Evolutionary conservation across 148 eudicot species (phyloP), one percentile per base, ranked within the genome.

Genomic region (Camellia japonica): DNA sequence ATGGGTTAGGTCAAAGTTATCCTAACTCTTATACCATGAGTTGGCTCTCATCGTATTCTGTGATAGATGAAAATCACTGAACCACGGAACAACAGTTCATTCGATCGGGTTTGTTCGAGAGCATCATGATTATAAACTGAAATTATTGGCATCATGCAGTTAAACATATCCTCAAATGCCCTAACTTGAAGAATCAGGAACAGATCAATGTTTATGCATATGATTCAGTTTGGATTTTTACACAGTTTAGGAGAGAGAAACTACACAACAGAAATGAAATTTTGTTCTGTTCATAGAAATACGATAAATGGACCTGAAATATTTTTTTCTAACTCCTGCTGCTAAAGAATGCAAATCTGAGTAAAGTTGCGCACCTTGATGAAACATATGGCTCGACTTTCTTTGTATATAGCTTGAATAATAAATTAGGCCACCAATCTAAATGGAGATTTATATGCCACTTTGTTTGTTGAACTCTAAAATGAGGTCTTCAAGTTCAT

Each of bases 401-500:
- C 6, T 52, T 11, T 52, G 43, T 60, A 51, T 60, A 72, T 14
- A 38, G 0, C 47, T 30, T 73, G 76, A 43, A 16, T 55, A 4
- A 4, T 64, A 7, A 49, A 73, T 11, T 1, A 10, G 16, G 62
- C 4, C 67, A 23, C 67, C 67, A 63, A 2, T 63, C 30, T 7
- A 46, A n/a, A 16, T 19, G 64, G 14, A 58, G 44, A 55, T 82
- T 73, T 76, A 82, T 23, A 41, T 73, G 71, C 75, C 82, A 19
- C 79, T 80, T 15, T 23, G 78, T 52, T 79, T 76, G 63, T 81
- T 84, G 72, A 77, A 80, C 6, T 80, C 84, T 14, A 90, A 89
- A 49, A 89, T 76, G 78, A 93, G 92, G 82, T 91, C 93, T 85
- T 90, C 88, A 77, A 96, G 86, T 90, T 88, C 94, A 80, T 96